Conservation (phyloP, 768 basidiomycete species). For the Sporobolomyces roseus region DNA sequence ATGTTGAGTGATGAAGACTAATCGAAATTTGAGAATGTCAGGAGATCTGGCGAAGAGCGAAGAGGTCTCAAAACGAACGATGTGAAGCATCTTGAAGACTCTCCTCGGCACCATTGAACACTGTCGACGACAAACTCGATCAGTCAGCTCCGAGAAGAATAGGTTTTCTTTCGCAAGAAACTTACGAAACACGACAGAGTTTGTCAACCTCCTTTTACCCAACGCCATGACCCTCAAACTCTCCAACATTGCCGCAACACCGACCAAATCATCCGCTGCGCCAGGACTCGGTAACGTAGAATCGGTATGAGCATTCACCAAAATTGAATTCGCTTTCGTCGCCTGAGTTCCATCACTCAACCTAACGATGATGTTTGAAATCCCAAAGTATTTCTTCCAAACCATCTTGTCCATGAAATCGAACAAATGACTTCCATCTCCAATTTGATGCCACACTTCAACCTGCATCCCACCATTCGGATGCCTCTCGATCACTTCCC, state of each 20-base stretch:
- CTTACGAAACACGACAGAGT: slow-evolving; percentile 78
- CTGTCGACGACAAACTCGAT: slow-evolving; percentile 50
- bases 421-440: slow-evolving; percentile 55
- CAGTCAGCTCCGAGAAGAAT: not conserved
- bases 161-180: slow-evolving; percentile 33
- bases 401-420: slow-evolving; percentile 62
- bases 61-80: slow-evolving; percentile 35
- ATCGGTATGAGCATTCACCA: slow-evolving; percentile 86
- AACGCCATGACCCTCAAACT: slow-evolving; percentile 67
- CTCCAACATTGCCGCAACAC: slow-evolving; percentile 89
- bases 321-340: slow-evolving; percentile 69
- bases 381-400: slow-evolving; percentile 60
- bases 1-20: slow-evolving; percentile 81
- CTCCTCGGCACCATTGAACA: slow-evolving; percentile 94
- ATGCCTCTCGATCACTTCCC: slow-evolving; percentile 56
- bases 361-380: slow-evolving; percentile 85
- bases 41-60: not conserved
- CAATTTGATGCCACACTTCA: slow-evolving; percentile 66
- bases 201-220: slow-evolving; percentile 65
- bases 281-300: slow-evolving; percentile 79
- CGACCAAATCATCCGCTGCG: slow-evolving; percentile 79
- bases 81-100: slow-evolving; percentile 92
- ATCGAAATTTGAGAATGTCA: not conserved
- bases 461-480: slow-evolving; percentile 60
- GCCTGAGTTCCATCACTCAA: slow-evolving; percentile 69